These are phyloP conservation scores for Diaporthe aspalathi DNA, from an alignment of 2,329 filamentous ascomycete genomes.

Conservation along the genomic window DNA sequence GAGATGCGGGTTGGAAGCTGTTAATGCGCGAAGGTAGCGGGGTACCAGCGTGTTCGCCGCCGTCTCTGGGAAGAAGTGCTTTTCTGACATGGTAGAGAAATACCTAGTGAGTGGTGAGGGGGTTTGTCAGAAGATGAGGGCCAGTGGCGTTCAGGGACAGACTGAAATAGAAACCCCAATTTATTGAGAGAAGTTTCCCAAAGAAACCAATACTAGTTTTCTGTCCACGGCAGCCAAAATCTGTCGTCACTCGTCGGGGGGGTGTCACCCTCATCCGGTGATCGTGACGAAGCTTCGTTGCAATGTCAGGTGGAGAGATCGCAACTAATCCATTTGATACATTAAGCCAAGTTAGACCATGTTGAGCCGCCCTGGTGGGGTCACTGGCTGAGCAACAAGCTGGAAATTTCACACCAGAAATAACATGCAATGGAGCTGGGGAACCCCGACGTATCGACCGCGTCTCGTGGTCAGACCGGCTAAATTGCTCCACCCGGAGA, in stretches of 20 bases:
- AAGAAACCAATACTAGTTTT: neutral
- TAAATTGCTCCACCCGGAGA: neutral
- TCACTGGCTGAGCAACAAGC: too few species aligned
- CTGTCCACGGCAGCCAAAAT: neutral
- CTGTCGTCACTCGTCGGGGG: neutral
- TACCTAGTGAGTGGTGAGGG: neutral
- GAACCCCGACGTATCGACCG: neutral
- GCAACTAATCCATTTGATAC: neutral
- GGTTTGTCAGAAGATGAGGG: neutral
- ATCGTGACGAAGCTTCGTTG: neutral
- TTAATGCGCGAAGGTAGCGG: slow-evolving; percentile 53
- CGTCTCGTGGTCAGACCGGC: neutral
- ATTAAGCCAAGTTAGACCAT: neutral
- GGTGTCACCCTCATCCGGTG: neutral
- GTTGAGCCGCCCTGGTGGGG: neutral
- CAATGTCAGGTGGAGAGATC: neutral
- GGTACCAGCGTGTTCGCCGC: slow-evolving; percentile 58
- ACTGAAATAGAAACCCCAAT: neutral
- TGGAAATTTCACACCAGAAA: neutral
- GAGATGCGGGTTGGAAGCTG: slow-evolving; percentile 15
- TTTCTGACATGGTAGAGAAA: slow-evolving; percentile 57
- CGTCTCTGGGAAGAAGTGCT: slow-evolving; percentile 64
- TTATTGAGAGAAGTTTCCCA: neutral
- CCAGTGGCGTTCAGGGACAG: too few species aligned
- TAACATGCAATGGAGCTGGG: neutral